Evolutionary conservation across 163 green algal genomes (phyloP).

Genomic region (Chlamydomonas reinhardtii): DNA sequence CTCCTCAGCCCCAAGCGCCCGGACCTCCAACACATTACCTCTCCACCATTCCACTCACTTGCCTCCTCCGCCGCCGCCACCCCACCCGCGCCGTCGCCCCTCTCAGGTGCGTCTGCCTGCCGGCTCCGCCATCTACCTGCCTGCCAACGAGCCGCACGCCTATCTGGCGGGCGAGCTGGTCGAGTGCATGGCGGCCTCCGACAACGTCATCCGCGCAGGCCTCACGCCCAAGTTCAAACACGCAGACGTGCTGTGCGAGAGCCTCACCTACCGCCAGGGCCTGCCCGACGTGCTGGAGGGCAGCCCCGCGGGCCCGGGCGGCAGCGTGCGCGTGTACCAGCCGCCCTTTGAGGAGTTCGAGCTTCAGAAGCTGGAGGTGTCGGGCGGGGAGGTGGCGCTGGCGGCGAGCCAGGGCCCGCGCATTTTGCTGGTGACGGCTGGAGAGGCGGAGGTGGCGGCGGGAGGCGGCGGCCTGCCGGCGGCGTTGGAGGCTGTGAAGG

Average conservation of each 20-base stretch:
- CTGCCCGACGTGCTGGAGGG: constrained; percentile 73
- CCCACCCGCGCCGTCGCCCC: too few species aligned
- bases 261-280: constrained; percentile 90
- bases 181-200: constrained; percentile 96
- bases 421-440: constrained; percentile 74
- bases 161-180: constrained; percentile 94
- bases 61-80: background rate
- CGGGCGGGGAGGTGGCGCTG: constrained; percentile 50
- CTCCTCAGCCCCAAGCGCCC: too few species aligned
- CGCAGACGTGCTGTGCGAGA: constrained; percentile 85
- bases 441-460: constrained; percentile 33
- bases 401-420: constrained; percentile 71
- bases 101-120: constrained; percentile 61
- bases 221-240: constrained; percentile 97
- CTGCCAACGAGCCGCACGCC: constrained; percentile 97
- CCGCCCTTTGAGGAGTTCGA: constrained; percentile 95
- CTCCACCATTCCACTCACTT: background rate
- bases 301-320: background rate
- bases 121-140: constrained; percentile 90
- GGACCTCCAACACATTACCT: too few species aligned
- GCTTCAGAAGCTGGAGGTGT: constrained; percentile 64
- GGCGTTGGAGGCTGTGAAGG: constrained; percentile 7
- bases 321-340: constrained; percentile 62
- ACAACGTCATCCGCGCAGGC: constrained; percentile 98
- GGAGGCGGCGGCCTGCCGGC: constrained; percentile 2